Conservation (phyloP, 805 yeast species). For the Wickerhamiella australiensis region DNA sequence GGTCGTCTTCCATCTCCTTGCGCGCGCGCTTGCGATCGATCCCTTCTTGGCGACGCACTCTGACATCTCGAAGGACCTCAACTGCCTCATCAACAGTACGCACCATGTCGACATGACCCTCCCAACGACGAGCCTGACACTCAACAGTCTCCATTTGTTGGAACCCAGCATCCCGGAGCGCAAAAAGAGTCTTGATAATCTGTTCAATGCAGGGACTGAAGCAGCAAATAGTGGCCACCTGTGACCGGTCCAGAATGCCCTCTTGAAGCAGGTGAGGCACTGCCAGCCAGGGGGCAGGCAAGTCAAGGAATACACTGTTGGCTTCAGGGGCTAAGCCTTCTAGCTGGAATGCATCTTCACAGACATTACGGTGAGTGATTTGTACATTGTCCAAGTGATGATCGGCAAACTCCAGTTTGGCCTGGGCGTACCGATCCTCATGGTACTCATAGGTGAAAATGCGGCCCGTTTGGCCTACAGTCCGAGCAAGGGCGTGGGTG, state of each 20-base stretch:
- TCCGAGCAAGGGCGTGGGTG: conserved; percentile 82
- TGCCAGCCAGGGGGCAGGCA: conserved; percentile 97
- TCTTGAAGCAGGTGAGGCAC: conserved; percentile 50
- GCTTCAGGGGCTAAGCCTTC: conserved; percentile 34
- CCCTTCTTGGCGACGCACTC: conserved; percentile 49
- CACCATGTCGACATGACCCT: conserved; percentile 80
- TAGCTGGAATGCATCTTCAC: conserved; percentile 63
- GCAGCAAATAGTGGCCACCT: conserved; percentile 69
- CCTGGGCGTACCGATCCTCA: conserved; percentile 68
- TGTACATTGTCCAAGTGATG: conserved; percentile 55
- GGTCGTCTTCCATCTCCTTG: conserved; percentile 16
- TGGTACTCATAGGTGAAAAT: conserved; percentile 88
- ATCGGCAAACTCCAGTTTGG: conserved; percentile 56
- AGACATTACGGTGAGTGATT: conserved; percentile 85
- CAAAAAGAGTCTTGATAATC: conserved; percentile 73
- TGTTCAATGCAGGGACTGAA: conserved; percentile 98
- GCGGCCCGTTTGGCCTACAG: conserved; percentile 48
- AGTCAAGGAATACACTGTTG: conserved; percentile 70
- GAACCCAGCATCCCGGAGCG: conserved; percentile 71
- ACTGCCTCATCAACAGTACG: conserved; percentile 70
- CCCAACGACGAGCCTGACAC: conserved; percentile 73
- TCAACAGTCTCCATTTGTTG: conserved; percentile 82
- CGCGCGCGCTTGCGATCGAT: conserved; percentile 25
- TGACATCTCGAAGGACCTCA: conserved; percentile 66
- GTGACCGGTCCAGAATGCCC: conserved; percentile 41